Base-by-base conservation (phyloP, 2,329 filamentous ascomycete genomes). In the Fusarium sp. region DNA sequence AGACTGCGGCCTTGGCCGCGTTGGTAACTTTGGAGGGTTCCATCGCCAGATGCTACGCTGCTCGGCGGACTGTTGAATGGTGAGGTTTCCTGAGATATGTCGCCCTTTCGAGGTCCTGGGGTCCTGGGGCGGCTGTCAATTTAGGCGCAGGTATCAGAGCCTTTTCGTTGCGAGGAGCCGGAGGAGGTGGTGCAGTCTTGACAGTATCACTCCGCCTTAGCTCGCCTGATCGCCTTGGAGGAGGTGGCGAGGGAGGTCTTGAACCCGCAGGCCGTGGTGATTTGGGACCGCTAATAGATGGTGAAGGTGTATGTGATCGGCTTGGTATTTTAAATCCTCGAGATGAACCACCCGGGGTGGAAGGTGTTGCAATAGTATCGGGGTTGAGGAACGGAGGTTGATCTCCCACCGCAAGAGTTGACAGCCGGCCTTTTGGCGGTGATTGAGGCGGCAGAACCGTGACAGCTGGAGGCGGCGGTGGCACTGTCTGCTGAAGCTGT, bases 31-130 rank as follows among this genome's bases (percentile, higher is more conserved):
- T 1, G 89, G 88, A 9, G 87, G 8, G 84, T 83, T n/a, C 85
- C 84, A n/a, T 85, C 84, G n/a, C 88, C 85, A 0, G 85, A 81
- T 64, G 88, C 91, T 6, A 90, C 89, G 79, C 93, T 96, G 76
- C 91, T 92, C 0, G 95, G 95, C 20, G 95, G 95, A 39, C 95
- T 98, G 78, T 88, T 95, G 80, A 98, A 98, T 0, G 96, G 95
- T 1, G 96, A 98, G 0, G 91, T 80, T 78, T 86, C 84, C 70
- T 85, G 81, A 1, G 77, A 73, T 6, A 81, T 73, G 11, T 71
- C 72, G 7, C 71, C 57, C 60, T 67, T 79, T 3, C 61, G n/a
- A 68, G 43, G 32, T 62, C 69, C 34, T 39, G 73, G 68, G 67
- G 13, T 16, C 77, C 70, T 13, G 77, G 61, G n/a, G 71, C 23